Conservation (phyloP, 2,329 filamentous ascomycete species). For the Penicillium sp. region DNA sequence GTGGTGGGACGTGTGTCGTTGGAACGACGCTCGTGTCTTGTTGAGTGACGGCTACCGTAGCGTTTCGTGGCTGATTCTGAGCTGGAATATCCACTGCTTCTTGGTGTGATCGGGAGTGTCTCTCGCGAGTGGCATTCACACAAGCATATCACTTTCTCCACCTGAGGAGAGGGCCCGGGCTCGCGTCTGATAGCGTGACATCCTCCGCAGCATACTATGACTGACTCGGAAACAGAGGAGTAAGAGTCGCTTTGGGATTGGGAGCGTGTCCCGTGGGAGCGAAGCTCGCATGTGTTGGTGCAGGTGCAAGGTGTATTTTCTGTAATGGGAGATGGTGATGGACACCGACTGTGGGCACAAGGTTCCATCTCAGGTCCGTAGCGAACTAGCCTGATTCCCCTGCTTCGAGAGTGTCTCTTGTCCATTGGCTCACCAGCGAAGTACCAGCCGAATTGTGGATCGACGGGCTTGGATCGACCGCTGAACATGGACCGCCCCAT, state of each 20-base stretch:
- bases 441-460: conserved; percentile 2
- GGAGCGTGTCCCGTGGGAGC: background rate
- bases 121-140: background rate
- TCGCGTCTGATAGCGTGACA: background rate
- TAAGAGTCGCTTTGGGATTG: background rate
- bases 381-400: conserved; percentile 2
- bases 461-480: background rate
- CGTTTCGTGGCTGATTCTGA: background rate
- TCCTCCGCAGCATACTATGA: background rate
- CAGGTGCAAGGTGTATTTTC: conserved; percentile 3
- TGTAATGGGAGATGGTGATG: conserved; percentile 5
- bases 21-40: background rate
- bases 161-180: background rate
- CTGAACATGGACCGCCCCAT: conserved; percentile 4
- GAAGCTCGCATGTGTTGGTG: conserved; percentile 1
- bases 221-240: background rate
- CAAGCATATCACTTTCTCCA: background rate
- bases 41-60: background rate
- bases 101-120: background rate
- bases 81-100: background rate
- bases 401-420: background rate
- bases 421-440: conserved; percentile 7
- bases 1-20: background rate
- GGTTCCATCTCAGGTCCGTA: conserved; percentile 1
- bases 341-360: conserved; percentile 3